Conservation (phyloP, 805 yeast genomes). For the Naumovozyma baii region DNA sequence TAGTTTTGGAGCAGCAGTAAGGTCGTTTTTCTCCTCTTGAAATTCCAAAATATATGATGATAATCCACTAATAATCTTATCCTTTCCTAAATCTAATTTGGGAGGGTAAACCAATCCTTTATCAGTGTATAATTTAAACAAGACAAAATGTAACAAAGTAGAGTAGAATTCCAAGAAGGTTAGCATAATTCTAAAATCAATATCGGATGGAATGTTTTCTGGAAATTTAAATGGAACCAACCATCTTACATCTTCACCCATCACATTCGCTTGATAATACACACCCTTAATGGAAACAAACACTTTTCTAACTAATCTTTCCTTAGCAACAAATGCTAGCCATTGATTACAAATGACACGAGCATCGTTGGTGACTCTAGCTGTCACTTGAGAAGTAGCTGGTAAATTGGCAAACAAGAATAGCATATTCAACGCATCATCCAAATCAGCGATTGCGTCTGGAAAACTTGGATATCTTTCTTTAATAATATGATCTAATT, state of each 20-base stretch:
- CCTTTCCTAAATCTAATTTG: conserved; percentile 56
- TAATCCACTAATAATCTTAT: conserved; percentile 85
- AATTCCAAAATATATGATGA: conserved; percentile 69
- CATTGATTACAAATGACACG: conserved; percentile 83
- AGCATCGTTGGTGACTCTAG: conserved; percentile 81
- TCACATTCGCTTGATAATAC: conserved; percentile 80
- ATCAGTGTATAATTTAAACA: conserved; percentile 78
- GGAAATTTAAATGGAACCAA: conserved; percentile 96
- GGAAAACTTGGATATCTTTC: conserved; percentile 92
- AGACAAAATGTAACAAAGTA: conserved; percentile 78
- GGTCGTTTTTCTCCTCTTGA: conserved; percentile 22
- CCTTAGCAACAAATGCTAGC: conserved; percentile 87
- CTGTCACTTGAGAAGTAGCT: conserved; percentile 73
- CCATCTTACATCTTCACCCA: conserved; percentile 93
- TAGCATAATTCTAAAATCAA: conserved; percentile 93
- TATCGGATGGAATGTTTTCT: conserved; percentile 84
- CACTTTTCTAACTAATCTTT: conserved; percentile 72
- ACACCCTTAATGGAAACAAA: conserved; percentile 97
- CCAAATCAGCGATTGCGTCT: conserved; percentile 88
- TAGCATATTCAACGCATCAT: conserved; percentile 91
- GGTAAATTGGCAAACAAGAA: conserved; percentile 92
- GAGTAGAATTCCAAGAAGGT: conserved; percentile 94
- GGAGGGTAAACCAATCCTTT: conserved; percentile 88
- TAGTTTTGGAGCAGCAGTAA: conserved; percentile 34
- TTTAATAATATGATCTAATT: conserved; percentile 80